Conservation (phyloP, 2,329 filamentous ascomycete genomes). For the Massarina eburnea region DNA sequence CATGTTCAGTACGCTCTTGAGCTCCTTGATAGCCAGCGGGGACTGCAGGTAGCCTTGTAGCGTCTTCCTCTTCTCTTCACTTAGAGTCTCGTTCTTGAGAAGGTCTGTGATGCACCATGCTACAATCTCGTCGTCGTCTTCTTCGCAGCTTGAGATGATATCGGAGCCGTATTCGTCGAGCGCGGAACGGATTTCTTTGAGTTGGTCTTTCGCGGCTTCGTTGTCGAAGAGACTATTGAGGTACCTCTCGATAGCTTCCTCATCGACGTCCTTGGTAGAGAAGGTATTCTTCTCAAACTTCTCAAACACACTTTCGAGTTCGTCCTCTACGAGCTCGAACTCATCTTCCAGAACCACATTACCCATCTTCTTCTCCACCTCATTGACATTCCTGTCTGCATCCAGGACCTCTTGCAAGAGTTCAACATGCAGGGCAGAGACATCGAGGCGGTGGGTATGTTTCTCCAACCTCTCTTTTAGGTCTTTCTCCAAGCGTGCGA, state of each 20-base stretch:
- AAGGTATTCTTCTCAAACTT: slow-evolving; percentile 31
- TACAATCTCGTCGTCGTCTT: slow-evolving; percentile 48
- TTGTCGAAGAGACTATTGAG: slow-evolving; percentile 17
- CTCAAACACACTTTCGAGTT: slow-evolving; percentile 56
- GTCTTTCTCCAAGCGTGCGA: slow-evolving; percentile 52
- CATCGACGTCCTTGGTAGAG: slow-evolving; percentile 16
- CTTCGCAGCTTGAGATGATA: slow-evolving; percentile 11
- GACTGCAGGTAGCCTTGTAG: slow-evolving; percentile 31
- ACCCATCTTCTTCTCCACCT: slow-evolving; percentile 11
- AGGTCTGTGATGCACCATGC: slow-evolving; percentile 53
- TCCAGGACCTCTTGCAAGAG: slow-evolving; percentile 46
- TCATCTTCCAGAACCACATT: slow-evolving; percentile 33
- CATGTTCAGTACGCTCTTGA: slow-evolving; percentile 25
- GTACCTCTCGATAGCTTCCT: slow-evolving; percentile 21
- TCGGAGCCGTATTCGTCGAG: slow-evolving; percentile 18
- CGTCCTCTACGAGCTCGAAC: slow-evolving; percentile 55
- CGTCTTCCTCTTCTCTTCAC: slow-evolving; percentile 49
- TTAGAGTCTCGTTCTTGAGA: slow-evolving; percentile 52
- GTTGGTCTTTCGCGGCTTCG: neutral
- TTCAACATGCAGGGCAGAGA: slow-evolving; percentile 58
- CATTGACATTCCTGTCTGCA: slow-evolving; percentile 29
- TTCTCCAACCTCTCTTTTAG: slow-evolving; percentile 52
- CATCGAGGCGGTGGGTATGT: slow-evolving; percentile 58
- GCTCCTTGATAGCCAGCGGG: slow-evolving; percentile 21
- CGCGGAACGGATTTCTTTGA: slow-evolving; percentile 13